Evolutionary conservation across 2,329 filamentous ascomycete genomes (phyloP).

Genomic region (Colletotrichum neosansevieriae): DNA sequence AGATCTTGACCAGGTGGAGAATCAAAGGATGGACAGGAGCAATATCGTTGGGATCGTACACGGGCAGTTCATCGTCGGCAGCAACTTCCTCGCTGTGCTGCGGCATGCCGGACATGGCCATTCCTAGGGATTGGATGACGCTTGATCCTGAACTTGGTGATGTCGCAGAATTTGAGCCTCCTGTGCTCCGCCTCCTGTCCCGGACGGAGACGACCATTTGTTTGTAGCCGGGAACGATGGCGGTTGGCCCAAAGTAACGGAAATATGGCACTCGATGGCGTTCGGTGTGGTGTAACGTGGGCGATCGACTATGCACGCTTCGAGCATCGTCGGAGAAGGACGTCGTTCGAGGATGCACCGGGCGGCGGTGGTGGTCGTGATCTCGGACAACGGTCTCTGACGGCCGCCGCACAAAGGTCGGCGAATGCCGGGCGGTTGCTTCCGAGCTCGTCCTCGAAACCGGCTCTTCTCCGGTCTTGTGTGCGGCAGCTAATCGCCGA

Average conservation of each 20-base stretch:
- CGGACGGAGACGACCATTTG: slow-evolving; percentile 88
- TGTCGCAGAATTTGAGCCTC: slow-evolving; percentile 66
- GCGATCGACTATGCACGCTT: slow-evolving; percentile 57
- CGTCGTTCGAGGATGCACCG: slow-evolving; percentile 47
- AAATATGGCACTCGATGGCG: slow-evolving; percentile 86
- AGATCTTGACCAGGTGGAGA: slow-evolving; percentile 80
- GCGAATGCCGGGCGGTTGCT: slow-evolving; percentile 18
- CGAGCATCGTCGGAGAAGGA: slow-evolving; percentile 57
- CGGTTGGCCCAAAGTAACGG: slow-evolving; percentile 89
- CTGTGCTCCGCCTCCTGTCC: slow-evolving; percentile 71
- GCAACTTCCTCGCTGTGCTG: slow-evolving; percentile 55
- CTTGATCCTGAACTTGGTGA: slow-evolving; percentile 59
- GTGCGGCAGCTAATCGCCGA: slow-evolving; percentile 4
- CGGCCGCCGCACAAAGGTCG: slow-evolving; percentile 29
- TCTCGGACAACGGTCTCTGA: slow-evolving; percentile 30
- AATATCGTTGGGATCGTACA: slow-evolving; percentile 80
- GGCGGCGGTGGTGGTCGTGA: slow-evolving; percentile 42
- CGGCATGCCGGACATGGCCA: slow-evolving; percentile 28
- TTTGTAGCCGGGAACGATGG: slow-evolving; percentile 91
- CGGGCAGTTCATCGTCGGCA: slow-evolving; percentile 68
- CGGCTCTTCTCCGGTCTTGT: not conserved
- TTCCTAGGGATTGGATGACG: slow-evolving; percentile 26
- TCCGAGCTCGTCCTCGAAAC: slow-evolving; percentile 16
- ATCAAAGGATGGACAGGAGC: slow-evolving; percentile 81
- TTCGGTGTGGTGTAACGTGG: slow-evolving; percentile 62